Conservation (phyloP, 2,329 filamentous ascomycete genomes). For the Trichoderma oligosporum region DNA sequence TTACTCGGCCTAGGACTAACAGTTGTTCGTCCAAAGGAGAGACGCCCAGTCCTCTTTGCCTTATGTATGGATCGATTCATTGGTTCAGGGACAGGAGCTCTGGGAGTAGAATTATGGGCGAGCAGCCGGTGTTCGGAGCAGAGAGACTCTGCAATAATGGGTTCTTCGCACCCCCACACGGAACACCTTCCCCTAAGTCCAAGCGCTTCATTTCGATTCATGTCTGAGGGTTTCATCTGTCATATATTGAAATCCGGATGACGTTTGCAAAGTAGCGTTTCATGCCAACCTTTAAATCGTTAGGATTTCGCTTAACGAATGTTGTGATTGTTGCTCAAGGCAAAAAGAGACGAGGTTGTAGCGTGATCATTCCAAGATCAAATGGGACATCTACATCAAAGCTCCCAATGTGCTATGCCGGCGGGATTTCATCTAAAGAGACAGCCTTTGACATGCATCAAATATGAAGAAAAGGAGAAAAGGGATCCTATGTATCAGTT, state of each 20-base stretch:
- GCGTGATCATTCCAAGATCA: neutral
- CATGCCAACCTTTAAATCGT: neutral
- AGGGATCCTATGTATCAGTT: neutral
- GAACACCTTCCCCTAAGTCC: slow-evolving; percentile 3
- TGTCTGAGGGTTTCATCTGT: slow-evolving; percentile 7
- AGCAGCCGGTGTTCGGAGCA: slow-evolving; percentile 2
- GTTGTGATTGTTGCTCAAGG: neutral
- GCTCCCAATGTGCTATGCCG: neutral
- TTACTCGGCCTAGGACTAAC: neutral
- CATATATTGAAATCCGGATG: neutral
- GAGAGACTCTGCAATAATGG: neutral
- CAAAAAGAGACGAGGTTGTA: neutral
- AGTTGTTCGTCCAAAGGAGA: neutral
- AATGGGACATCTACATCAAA: neutral
- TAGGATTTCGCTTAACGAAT: neutral
- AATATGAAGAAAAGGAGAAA: neutral
- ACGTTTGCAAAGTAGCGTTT: neutral
- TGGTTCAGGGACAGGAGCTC: neutral
- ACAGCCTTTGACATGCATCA: neutral
- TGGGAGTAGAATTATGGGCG: neutral
- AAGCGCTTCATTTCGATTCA: slow-evolving; percentile 7
- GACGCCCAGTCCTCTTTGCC: slow-evolving; percentile 16
- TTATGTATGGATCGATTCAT: slow-evolving; percentile 7
- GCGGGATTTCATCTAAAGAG: neutral
- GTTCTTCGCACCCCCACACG: slow-evolving; percentile 8